Base-by-base conservation (phyloP, 352 stramenopile genomes). In the Globisporangium solare region DNA sequence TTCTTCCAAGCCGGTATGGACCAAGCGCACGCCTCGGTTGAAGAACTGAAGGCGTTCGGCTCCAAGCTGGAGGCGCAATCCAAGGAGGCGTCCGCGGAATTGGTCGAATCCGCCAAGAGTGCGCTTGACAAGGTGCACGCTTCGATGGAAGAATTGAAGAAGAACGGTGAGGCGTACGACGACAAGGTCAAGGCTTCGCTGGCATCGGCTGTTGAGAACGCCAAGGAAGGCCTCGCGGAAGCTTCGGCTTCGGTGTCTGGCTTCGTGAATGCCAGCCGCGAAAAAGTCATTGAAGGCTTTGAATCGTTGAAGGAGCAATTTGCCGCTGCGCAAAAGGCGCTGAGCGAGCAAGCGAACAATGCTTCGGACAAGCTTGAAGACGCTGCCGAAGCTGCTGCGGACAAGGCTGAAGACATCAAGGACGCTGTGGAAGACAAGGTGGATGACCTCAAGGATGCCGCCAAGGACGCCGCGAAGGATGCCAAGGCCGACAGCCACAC, bases 1-100 rank as follows among this genome's bases (percentile, higher is more conserved):
- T 77, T 66, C 53, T 71, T 81, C 46, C 57, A 76, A 43, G 17
- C 56, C 22, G 68, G 65, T 18, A 73, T 78, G 54, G 72, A 78
- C 13, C 24, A 61, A 51, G 67, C 67, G 49, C 71, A 70, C 42
- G 51, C 51, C 20, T 68, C 68, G 6, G 64, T 79, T 47, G 69
- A 76, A 0, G 60, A 79, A n/a, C 54, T 59, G 13, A 59, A 63
- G 8, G 62, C 54, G 3, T 54, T 58, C 32, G 53, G 51, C 17
- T 14, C n/a, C 41, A 55, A 58, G 59, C 20, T 66, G 8, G 20
- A 58, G 53, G 53, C n/a, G 5, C 53, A 58, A 31, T 40, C 51
- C 3, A 56, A 48, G 35, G 57, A 58, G 0, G 20, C 42, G 2
- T 56, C 59, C 42, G 46, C 51, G 2, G 51, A 53, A 42, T 21